These are phyloP conservation scores for Xylaria sp. DNA, from an alignment of 2,329 filamentous ascomycete species.

Conservation along the genomic window DNA sequence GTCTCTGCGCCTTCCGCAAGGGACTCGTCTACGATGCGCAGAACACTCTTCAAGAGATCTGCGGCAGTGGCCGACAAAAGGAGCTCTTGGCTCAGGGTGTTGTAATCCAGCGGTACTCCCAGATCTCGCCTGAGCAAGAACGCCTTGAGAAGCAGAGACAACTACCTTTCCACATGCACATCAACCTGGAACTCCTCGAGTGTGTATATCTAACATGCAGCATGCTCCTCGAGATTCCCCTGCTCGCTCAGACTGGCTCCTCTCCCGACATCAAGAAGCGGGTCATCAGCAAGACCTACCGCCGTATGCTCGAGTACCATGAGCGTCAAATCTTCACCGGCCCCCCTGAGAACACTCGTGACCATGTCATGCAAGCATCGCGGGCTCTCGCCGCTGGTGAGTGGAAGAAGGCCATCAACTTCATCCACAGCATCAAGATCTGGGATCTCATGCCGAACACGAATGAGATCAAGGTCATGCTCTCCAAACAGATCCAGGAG, in stretches of 20 bases:
- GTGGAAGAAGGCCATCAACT: slow-evolving; percentile 93
- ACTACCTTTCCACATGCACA: slow-evolving; percentile 99
- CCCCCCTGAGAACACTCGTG: slow-evolving; percentile 95
- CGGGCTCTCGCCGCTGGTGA: slow-evolving; percentile 95
- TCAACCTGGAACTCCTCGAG: slow-evolving; percentile 96
- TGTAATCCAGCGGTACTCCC: slow-evolving; percentile 94
- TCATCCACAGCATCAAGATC: slow-evolving; percentile 98
- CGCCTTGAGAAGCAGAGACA: slow-evolving; percentile 94
- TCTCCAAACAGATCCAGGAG: slow-evolving; percentile 96
- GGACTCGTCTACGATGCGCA: slow-evolving; percentile 96
- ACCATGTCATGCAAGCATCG: slow-evolving; percentile 98
- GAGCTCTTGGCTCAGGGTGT: slow-evolving; percentile 96
- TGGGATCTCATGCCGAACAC: slow-evolving; percentile 96
- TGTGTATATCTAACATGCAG: slow-evolving; percentile 98
- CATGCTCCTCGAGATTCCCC: slow-evolving; percentile 97
- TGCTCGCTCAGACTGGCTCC: slow-evolving; percentile 92
- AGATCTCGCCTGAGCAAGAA: slow-evolving; percentile 96
- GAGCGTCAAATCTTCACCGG: slow-evolving; percentile 99
- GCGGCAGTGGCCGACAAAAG: slow-evolving; percentile 94
- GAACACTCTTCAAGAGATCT: slow-evolving; percentile 96
- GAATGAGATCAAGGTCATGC: slow-evolving; percentile 93
- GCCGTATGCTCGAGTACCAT: slow-evolving; percentile 98
- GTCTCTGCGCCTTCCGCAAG: slow-evolving; percentile 95
- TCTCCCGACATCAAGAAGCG: slow-evolving; percentile 96
- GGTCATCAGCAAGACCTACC: slow-evolving; percentile 98